A percentile compares a stretch with the other conserved stretches of the same genome.
phyloP scores from a whole-genome alignment of 768 basidiomycete genomes.

The Leucocoprinus leucothites region DNA sequence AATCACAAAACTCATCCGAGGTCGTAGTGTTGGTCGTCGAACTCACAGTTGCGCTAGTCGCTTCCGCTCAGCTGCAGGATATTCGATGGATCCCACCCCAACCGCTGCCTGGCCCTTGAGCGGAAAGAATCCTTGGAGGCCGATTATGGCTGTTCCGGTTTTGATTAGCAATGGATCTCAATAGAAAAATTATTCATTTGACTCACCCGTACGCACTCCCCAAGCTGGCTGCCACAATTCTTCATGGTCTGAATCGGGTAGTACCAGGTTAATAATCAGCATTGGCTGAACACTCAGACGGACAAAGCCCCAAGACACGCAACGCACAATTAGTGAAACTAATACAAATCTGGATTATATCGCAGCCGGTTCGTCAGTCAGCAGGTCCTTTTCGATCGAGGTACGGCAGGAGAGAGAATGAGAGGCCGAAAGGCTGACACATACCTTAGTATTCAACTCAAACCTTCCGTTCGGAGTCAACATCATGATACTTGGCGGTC shows the following conservation, averaged over 20 bases:
- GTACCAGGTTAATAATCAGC: too few species aligned
- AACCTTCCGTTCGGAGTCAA: constrained; percentile 97
- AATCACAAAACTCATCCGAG: neutral
- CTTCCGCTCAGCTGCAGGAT: constrained; percentile 70
- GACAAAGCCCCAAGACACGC: neutral
- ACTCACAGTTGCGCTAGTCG: constrained; percentile 74
- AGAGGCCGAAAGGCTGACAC: constrained; percentile 19
- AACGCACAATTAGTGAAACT: constrained; percentile 86
- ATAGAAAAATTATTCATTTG: neutral
- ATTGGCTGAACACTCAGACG: constrained; percentile 1
- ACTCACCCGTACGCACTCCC: constrained; percentile 90
- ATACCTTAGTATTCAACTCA: constrained; percentile 91
- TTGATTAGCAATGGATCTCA: neutral
- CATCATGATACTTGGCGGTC: constrained; percentile 93
- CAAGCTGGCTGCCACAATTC: constrained; percentile 98
- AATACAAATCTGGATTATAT: constrained; percentile 70
- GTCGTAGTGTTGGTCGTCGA: neutral
- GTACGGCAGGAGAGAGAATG: neutral
- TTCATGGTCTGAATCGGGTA: constrained; percentile 69
- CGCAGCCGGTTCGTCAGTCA: neutral
- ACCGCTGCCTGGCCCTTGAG: constrained; percentile 84
- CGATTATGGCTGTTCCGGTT: constrained; percentile 64
- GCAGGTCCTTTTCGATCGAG: neutral
- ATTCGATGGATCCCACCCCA: constrained; percentile 86
- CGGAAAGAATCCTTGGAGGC: constrained; percentile 87